Conservation (phyloP, 2,329 filamentous ascomycete genomes). For the Zymoseptoria ardabiliae region DNA sequence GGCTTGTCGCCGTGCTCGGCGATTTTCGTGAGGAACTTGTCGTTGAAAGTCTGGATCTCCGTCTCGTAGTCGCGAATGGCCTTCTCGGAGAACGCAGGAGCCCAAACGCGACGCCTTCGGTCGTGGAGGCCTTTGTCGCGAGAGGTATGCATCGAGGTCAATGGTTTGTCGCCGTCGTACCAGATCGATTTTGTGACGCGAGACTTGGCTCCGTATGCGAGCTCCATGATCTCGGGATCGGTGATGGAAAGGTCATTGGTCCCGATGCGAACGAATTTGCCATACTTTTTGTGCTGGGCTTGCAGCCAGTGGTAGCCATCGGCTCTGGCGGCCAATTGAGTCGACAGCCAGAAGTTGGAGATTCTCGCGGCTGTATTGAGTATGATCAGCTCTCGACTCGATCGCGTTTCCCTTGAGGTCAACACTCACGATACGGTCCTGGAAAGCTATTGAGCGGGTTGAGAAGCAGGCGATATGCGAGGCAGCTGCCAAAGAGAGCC, state of each 20-base stretch:
- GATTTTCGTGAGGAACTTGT: constrained; percentile 31
- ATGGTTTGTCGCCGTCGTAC: constrained; percentile 34
- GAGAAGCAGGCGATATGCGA: constrained; percentile 31
- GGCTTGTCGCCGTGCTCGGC: constrained; percentile 20
- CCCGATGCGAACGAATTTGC: constrained; percentile 31
- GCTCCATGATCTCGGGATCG: constrained; percentile 32
- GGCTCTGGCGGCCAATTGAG: constrained; percentile 17
- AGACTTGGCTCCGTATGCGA: constrained; percentile 34
- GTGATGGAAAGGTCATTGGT: constrained; percentile 32
- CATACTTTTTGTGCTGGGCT: constrained; percentile 31
- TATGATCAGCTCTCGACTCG: too few species aligned
- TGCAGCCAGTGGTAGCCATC: constrained; percentile 27
- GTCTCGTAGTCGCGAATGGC: constrained; percentile 37
- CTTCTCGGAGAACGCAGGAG: constrained; percentile 35
- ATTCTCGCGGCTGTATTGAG: constrained; percentile 22
- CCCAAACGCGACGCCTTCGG: constrained; percentile 37
- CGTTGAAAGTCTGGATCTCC: constrained; percentile 31
- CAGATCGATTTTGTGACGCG: constrained; percentile 37
- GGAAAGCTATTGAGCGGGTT: constrained; percentile 30
- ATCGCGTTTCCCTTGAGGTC: too few species aligned
- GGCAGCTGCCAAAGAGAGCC: constrained; percentile 28
- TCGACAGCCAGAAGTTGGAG: constrained; percentile 28
- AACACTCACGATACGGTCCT: constrained; percentile 22
- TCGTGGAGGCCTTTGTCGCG: constrained; percentile 34
- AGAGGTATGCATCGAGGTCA: constrained; percentile 34